phyloP scores from a whole-genome alignment of 208 protist species.

The Leishmania turanica region DNA sequence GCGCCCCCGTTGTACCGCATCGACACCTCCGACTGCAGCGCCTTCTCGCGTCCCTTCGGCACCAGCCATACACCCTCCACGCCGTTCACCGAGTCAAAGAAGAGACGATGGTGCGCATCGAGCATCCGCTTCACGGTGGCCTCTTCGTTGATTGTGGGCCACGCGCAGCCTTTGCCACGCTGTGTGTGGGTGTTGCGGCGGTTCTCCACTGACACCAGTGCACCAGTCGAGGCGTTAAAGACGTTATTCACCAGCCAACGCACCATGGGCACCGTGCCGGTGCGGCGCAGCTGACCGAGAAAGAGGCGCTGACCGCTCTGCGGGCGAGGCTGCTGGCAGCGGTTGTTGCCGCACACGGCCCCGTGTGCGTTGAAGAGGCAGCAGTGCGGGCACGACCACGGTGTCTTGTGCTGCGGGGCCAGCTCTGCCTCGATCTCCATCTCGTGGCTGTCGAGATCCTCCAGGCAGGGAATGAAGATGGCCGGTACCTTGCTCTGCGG shows the following conservation, averaged over 20 bases:
- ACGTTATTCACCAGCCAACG: conserved; percentile 68
- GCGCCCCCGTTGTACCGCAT: conserved; percentile 19
- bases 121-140: conserved; percentile 43
- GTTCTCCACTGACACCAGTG: conserved; percentile 70
- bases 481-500: conserved; percentile 42
- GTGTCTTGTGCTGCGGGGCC: conserved; percentile 7
- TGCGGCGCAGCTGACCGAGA: conserved; percentile 79
- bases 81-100: conserved; percentile 56
- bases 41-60: conserved; percentile 20
- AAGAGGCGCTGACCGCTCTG: conserved; percentile 47
- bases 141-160: conserved; percentile 52
- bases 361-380: conserved; percentile 26
- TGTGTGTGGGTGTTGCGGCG: conserved; percentile 57
- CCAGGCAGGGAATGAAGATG: conserved; percentile 70
- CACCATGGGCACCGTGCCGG: conserved; percentile 72
- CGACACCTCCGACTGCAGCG: conserved; percentile 37
- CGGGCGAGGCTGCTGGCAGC: conserved; percentile 5
- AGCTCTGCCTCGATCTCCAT: conserved; percentile 39
- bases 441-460: conserved; percentile 65
- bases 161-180: conserved; percentile 78
- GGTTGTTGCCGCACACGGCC: not conserved
- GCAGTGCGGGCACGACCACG: conserved; percentile 33
- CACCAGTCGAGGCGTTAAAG: conserved; percentile 38
- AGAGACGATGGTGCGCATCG: conserved; percentile 63
- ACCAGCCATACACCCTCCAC: conserved; percentile 75